A percentile compares a stretch with the other conserved stretches of the same genome.
These are phyloP conservation scores for Mimosa bimucronata DNA, from an alignment of 306 rosid genomes.

Conservation along the genomic window DNA sequence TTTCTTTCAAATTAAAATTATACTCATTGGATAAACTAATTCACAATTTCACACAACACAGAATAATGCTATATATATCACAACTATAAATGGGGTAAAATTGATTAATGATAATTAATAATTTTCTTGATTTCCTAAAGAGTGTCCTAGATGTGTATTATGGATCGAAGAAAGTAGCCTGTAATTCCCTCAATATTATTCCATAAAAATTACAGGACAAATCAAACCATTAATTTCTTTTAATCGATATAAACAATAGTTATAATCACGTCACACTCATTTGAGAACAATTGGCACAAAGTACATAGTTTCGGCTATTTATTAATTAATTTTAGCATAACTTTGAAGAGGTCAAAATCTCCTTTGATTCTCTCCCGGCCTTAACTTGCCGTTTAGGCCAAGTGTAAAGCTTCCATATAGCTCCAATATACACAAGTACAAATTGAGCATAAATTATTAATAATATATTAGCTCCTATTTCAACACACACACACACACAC, in stretches of 20 bases:
- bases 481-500: too few relatives aligned
- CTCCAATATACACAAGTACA: slow-evolving; percentile 17
- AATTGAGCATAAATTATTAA: not conserved
- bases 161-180: too few relatives aligned
- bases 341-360: slow-evolving; percentile 14
- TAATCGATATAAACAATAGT: not conserved
- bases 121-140: too few relatives aligned
- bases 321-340: not conserved
- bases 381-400: slow-evolving; percentile 33
- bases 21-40: too few relatives aligned
- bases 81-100: too few relatives aligned
- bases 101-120: too few relatives aligned
- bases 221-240: not conserved
- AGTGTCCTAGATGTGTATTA: too few relatives aligned
- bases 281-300: not conserved
- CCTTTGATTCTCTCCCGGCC: not conserved
- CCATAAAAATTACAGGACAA: not conserved
- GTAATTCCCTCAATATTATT: not conserved
- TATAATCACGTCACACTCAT: not conserved
- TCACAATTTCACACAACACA: too few relatives aligned
- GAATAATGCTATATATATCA: too few relatives aligned
- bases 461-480: too few relatives aligned
- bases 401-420: not conserved
- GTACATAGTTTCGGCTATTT: not conserved
- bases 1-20: too few relatives aligned